phyloP scores from a whole-genome alignment of 139 green algal genomes.

The Coelastrella sp. region DNA sequence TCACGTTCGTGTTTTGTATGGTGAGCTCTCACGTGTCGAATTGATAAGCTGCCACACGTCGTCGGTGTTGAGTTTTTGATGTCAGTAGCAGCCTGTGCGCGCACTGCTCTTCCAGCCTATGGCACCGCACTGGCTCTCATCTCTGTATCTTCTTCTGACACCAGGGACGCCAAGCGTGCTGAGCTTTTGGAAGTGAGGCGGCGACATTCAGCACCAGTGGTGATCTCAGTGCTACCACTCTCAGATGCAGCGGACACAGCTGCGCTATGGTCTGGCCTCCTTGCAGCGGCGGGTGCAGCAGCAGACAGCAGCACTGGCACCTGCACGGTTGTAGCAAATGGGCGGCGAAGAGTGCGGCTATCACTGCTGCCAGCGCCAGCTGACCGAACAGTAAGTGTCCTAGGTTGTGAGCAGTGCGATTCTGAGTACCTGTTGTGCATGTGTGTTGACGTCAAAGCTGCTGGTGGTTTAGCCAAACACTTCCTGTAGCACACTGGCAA shows the following conservation, averaged over 20 bases:
- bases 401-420: not conserved
- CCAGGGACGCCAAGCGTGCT: conserved; percentile 75
- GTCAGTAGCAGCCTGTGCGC: not conserved
- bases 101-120: not conserved
- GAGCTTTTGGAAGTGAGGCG: conserved; percentile 72
- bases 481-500: no score
- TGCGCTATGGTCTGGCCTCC: conserved; percentile 58
- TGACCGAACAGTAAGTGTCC: conserved; percentile 21
- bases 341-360: conserved; percentile 59
- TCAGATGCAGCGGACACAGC: conserved; percentile 65
- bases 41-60: no score
- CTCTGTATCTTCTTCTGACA: not conserved
- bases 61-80: no score
- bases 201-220: conserved; percentile 57
- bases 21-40: no score
- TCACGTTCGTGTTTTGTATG: no score
- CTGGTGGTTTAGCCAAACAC: no score
- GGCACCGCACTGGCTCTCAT: not conserved
- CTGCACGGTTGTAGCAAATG: conserved; percentile 60
- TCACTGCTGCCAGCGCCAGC: conserved; percentile 79
- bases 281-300: conserved; percentile 50
- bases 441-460: no score
- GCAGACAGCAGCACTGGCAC: conserved; percentile 40
- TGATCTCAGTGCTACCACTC: conserved; percentile 83
- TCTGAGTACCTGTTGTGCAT: not conserved